Evolutionary conservation across 768 basidiomycete genomes (phyloP).

Genomic region (Jaapia argillacea): DNA sequence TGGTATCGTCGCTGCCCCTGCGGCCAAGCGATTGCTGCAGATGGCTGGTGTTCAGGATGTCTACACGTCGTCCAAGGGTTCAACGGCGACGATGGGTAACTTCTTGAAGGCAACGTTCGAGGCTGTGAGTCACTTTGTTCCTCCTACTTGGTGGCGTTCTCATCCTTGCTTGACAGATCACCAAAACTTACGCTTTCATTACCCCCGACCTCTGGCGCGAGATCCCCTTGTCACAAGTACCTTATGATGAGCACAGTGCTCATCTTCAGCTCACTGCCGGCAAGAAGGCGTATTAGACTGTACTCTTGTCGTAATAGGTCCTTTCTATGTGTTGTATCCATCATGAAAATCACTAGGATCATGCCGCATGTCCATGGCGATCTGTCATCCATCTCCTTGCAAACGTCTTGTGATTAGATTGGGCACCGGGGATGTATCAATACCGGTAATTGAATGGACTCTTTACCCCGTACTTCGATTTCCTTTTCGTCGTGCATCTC

Average conservation of each 20-base stretch:
- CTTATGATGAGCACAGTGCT: constrained; percentile 92
- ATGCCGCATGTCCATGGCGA: too few relatives aligned
- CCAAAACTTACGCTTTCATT: constrained; percentile 97
- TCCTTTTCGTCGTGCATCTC: too few relatives aligned
- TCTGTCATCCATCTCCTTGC: too few relatives aligned
- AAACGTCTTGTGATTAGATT: too few relatives aligned
- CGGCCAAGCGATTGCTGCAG: constrained; percentile 92
- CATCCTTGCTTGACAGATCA: constrained; percentile 46
- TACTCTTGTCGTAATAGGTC: background rate
- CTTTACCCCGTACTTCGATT: too few relatives aligned
- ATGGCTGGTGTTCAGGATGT: constrained; percentile 96
- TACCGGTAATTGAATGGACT: too few relatives aligned
- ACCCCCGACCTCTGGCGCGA: constrained; percentile 98
- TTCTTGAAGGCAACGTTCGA: constrained; percentile 97
- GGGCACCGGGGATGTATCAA: too few relatives aligned
- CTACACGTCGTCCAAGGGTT: constrained; percentile 97
- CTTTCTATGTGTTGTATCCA: too few relatives aligned
- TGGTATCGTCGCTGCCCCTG: constrained; percentile 98
- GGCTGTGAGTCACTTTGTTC: constrained; percentile 45
- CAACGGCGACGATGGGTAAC: constrained; percentile 97
- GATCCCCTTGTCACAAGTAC: constrained; percentile 80
- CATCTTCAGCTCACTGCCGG: constrained; percentile 78
- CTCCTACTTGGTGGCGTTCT: background rate
- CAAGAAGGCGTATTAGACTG: constrained; percentile 58
- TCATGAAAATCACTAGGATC: too few relatives aligned